Evolutionary conservation across 495 filamentous ascomycete species (phyloP), one percentile per base, ranked within the genome.

Genomic region (Talaromyces nanjingensis): DNA sequence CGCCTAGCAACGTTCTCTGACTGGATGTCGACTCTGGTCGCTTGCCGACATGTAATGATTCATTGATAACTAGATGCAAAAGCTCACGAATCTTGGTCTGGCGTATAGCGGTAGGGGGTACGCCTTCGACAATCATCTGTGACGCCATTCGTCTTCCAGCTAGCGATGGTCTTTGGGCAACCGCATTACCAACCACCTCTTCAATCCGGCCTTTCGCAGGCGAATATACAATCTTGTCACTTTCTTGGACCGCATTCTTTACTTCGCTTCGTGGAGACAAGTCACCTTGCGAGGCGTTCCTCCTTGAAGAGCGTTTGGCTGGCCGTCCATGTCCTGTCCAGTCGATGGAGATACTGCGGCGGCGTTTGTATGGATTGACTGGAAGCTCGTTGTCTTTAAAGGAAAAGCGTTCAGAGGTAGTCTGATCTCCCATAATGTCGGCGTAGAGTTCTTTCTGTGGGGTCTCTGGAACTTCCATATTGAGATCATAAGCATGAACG

Each of bases 401-500:
- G 73, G 54, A 79, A 70, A 24, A 81, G 67, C 45, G 70, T 79
- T 49, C 77, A 76, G 56, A 63, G 65, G 71, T 63, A 60, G 45
- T 16, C 64, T 58, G 18, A 42, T 69, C 65, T 16, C 72, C 70
- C 22, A 75, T 68, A 33, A 75, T 71, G 14, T 75, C 73, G 53
- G 63, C 70, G 11, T 76, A 73, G 24, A 73, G 66, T 65, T 83
- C 81, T 24, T 71, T 66, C 58, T 77, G 76, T 6, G 75, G 76
- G 8, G 81, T 87, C 64, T 88, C 84, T 20, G 90, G 90, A 27
- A 93, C 80, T 66, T 90, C 85, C 89, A 93, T 90, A 72, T 92
- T 89, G 68, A 93, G 81, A 71, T 92, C 90, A 65, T 92, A 92
- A n/a, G 90, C 90, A 76, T 93, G 87, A 29, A 93, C 89, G 42